Conservation (phyloP, 2,329 filamentous ascomycete species). For the Chaetomium olivaceum region DNA sequence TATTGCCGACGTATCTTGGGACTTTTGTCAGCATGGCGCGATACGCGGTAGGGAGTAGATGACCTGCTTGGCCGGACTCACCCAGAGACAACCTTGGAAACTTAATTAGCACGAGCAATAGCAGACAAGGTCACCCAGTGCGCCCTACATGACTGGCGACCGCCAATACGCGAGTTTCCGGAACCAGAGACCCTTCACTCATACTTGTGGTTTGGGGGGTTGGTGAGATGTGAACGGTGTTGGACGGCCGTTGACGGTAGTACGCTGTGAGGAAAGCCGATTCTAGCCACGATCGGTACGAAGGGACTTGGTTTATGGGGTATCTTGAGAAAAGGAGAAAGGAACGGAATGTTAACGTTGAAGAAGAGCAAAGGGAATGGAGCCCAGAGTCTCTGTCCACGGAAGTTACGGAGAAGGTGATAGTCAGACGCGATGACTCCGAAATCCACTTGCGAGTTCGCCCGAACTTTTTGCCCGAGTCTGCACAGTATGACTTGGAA, state of each 20-base stretch:
- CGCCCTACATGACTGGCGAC: constrained; percentile 89
- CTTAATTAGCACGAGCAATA: constrained; percentile 28
- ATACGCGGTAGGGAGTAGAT: neutral
- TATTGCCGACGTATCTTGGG: constrained; percentile 85
- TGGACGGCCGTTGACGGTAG: neutral
- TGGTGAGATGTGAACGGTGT: neutral
- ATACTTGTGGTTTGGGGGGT: constrained; percentile 33
- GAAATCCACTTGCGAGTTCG: constrained; percentile 12
- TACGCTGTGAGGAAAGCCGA: neutral
- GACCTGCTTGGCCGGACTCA: constrained; percentile 46
- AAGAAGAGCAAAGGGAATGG: neutral
- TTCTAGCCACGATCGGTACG: neutral
- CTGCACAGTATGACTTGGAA: neutral
- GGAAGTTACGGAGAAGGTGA: neutral
- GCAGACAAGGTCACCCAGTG: constrained; percentile 11
- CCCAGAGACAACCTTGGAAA: constrained; percentile 68
- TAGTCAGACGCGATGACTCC: neutral
- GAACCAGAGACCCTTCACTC: constrained; percentile 47
- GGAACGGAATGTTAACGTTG: neutral
- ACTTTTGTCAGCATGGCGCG: constrained; percentile 4
- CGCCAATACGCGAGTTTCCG: constrained; percentile 72
- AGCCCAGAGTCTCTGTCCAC: neutral
- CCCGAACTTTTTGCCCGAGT: constrained; percentile 1
- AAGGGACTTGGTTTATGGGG: constrained; percentile 15
- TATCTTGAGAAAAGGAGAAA: neutral